These are phyloP conservation scores for Neocallimastix lanati DNA, from an alignment of 192 early-diverging fungal species.

Conservation along the genomic window DNA sequence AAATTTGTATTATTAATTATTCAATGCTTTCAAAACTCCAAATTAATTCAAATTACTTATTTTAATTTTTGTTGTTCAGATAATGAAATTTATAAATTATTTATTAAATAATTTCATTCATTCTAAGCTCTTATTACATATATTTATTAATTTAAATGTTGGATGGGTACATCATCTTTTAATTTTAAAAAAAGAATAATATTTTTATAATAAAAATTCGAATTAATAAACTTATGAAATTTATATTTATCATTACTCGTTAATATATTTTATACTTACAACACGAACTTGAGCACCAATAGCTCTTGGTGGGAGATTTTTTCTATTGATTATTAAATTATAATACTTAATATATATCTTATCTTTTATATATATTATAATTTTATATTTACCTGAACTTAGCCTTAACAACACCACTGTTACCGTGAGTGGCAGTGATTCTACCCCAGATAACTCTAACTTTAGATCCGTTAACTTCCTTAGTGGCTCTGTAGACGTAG, in stretches of 20 bases:
- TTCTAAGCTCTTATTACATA: neutral
- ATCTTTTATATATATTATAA: neutral
- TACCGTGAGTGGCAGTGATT: constrained; percentile 87
- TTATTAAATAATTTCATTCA: neutral
- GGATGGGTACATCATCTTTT: constrained; percentile 94
- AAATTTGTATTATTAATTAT: too few species aligned
- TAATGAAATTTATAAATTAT: neutral
- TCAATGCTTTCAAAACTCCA: neutral
- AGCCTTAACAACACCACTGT: constrained; percentile 86
- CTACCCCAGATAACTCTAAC: constrained; percentile 97
- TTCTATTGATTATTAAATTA: constrained; percentile 1
- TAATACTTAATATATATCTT: neutral
- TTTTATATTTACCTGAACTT: constrained; percentile 62
- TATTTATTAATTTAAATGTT: constrained; percentile 22
- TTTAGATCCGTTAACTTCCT: constrained; percentile 71
- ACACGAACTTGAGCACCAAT: constrained; percentile 86
- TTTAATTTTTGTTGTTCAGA: neutral
- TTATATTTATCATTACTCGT: too few species aligned
- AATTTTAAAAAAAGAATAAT: constrained; percentile 3
- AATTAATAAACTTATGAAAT: too few species aligned
- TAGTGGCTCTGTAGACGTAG: constrained; percentile 89
- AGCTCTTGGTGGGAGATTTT: constrained; percentile 85
- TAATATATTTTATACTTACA: too few species aligned
- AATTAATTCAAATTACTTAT: neutral
- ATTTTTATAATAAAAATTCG: neutral